Evolutionary conservation across 306 rosid genomes (phyloP).

Genomic region (Citrullus colocynthis): DNA sequence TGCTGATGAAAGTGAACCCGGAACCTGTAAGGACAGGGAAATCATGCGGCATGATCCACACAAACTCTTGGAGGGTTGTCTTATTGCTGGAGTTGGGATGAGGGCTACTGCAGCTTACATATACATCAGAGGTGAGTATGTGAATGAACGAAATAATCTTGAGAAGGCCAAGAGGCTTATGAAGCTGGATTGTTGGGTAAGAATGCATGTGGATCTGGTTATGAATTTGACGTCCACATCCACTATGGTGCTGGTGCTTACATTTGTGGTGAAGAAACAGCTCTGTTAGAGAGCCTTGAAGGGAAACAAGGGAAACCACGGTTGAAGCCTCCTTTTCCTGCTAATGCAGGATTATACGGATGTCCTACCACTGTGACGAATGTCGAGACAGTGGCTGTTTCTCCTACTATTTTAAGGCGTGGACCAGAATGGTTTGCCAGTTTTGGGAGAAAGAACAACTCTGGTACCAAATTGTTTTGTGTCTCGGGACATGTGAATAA

Average conservation of each 20-base stretch:
- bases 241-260: constrained; percentile 98
- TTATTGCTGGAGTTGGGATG: constrained; percentile 99
- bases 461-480: constrained; percentile 87
- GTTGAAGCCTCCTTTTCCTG: constrained; percentile 98
- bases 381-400: constrained; percentile 96
- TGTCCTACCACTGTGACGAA: constrained; percentile 96
- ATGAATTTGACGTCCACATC: constrained; percentile 92
- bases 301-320: constrained; percentile 99
- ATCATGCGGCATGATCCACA: constrained; percentile 98
- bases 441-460: constrained; percentile 93
- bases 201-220: constrained; percentile 96
- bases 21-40: constrained; percentile 96
- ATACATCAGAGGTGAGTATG: constrained; percentile 94
- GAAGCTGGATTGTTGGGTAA: constrained; percentile 84
- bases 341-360: constrained; percentile 95
- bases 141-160: constrained; percentile 71
- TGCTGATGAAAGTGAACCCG: constrained; percentile 99
- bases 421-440: constrained; percentile 99
- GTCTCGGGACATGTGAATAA: constrained; percentile 95
- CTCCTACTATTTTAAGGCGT: constrained; percentile 94
- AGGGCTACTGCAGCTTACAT: constrained; percentile 98
- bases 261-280: constrained; percentile 98
- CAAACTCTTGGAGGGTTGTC: constrained; percentile 85
- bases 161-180: constrained; percentile 91
- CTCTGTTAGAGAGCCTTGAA: constrained; percentile 96